Evolutionary conservation across 2,329 filamentous ascomycete species (phyloP).

Genomic region (Sphaerostilbella broomeana): DNA sequence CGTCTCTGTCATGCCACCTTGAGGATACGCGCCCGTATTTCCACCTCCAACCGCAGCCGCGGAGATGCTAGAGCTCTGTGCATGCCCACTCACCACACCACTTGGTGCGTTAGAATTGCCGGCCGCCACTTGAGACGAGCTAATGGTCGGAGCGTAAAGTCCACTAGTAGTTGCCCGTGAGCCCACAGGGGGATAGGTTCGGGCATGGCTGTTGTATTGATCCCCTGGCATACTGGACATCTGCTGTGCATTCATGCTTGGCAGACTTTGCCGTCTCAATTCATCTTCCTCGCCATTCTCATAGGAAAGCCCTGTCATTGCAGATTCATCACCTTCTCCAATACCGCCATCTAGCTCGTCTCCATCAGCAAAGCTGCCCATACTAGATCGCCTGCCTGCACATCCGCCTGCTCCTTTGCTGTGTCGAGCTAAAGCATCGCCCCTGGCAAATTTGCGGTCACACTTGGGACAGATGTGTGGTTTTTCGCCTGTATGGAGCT

Average conservation of each 20-base stretch:
- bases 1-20: constrained; percentile 74
- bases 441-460: constrained; percentile 87
- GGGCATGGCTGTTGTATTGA: constrained; percentile 55
- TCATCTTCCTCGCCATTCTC: constrained; percentile 55
- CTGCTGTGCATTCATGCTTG: constrained; percentile 68
- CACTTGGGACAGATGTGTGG: constrained; percentile 94
- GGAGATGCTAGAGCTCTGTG: constrained; percentile 43
- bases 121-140: constrained; percentile 44
- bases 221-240: constrained; percentile 44
- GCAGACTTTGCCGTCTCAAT: constrained; percentile 61
- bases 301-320: constrained; percentile 52
- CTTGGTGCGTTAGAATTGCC: constrained; percentile 45
- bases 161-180: constrained; percentile 44
- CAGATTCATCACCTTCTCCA: constrained; percentile 46
- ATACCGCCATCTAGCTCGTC: constrained; percentile 58
- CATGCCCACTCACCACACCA: constrained; percentile 36
- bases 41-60: constrained; percentile 41
- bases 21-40: constrained; percentile 58
- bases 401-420: constrained; percentile 95
- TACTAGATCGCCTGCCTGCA: constrained; percentile 81
- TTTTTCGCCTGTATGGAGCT: constrained; percentile 92
- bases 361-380: constrained; percentile 73
- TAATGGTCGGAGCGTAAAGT: constrained; percentile 56
- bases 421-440: constrained; percentile 88
- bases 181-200: constrained; percentile 72